These are phyloP conservation scores for Sequoia sempervirens DNA, from an alignment of 75 land plant genomes.

Conservation along the genomic window DNA sequence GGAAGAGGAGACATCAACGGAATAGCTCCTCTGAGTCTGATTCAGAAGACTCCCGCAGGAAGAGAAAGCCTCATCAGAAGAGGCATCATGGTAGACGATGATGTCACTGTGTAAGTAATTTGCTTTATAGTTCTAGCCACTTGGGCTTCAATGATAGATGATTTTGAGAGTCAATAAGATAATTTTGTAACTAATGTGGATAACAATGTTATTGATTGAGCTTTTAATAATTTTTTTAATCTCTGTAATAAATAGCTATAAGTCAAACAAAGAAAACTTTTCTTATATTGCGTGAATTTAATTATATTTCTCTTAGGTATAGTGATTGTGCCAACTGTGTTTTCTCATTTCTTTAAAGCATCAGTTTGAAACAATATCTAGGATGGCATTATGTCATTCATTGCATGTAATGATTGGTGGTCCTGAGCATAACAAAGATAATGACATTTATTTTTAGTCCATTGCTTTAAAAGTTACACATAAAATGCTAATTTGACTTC, in stretches of 20 bases:
- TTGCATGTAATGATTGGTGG: not conserved
- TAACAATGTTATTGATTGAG: not conserved
- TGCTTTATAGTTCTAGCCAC: not conserved
- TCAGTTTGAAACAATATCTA: too few relatives aligned
- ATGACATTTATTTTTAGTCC: too few relatives aligned
- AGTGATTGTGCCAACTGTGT: not conserved
- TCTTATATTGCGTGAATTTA: too few relatives aligned
- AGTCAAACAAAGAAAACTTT: not conserved
- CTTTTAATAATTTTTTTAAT: too few relatives aligned
- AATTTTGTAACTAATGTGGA: not conserved
- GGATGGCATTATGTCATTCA: too few relatives aligned
- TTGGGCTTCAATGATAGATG: not conserved
- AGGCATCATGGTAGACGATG: slow-evolving; percentile 34
- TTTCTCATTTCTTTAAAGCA: not conserved
- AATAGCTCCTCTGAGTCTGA: slow-evolving; percentile 33
- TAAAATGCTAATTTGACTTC: too few relatives aligned
- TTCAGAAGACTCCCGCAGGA: slow-evolving; percentile 22
- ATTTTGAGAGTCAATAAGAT: not conserved
- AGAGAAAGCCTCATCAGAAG: slow-evolving; percentile 34
- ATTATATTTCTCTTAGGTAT: too few relatives aligned
- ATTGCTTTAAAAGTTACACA: too few relatives aligned
- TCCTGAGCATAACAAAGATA: too few relatives aligned
- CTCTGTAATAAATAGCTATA: too few relatives aligned
- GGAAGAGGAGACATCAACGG: slow-evolving; percentile 31
- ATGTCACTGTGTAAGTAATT: not conserved